A percentile compares a stretch with the other conserved stretches of the same genome.
phyloP scores from a whole-genome alignment of 75 land plant genomes.

The Sequoiadendron giganteum region DNA sequence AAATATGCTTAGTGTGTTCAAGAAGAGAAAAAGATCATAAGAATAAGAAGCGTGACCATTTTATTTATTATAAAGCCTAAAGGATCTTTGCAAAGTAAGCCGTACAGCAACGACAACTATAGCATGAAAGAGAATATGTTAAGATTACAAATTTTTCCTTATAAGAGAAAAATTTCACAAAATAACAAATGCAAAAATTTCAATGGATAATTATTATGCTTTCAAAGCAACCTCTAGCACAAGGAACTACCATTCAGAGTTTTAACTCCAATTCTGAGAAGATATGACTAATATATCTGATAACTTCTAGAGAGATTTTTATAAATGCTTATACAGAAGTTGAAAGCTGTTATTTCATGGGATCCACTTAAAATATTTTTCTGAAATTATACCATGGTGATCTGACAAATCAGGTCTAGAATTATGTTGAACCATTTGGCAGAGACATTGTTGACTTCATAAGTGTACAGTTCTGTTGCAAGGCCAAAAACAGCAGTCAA shows the following conservation, averaged over 20 bases:
- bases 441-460: too few relatives aligned
- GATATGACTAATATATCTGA: not conserved
- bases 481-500: too few relatives aligned
- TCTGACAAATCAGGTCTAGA: too few relatives aligned
- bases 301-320: not conserved
- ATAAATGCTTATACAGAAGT: not conserved
- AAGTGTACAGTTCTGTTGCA: too few relatives aligned
- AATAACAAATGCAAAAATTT: not conserved
- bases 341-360: not conserved
- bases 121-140: not conserved
- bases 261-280: not conserved
- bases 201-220: not conserved
- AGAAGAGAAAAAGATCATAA: too few relatives aligned
- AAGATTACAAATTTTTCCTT: not conserved
- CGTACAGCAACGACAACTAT: not conserved
- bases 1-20: too few relatives aligned
- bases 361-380: not conserved
- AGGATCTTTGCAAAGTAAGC: not conserved
- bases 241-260: not conserved
- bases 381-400: not conserved
- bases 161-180: not conserved
- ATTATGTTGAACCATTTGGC: too few relatives aligned
- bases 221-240: not conserved
- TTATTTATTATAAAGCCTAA: not conserved
- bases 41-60: too few relatives aligned